A percentile compares a stretch with the other conserved stretches of the same genome.
Conservation (phyloP, 805 yeast genomes). For the Wickerhamomyces strasburgensis region DNA sequence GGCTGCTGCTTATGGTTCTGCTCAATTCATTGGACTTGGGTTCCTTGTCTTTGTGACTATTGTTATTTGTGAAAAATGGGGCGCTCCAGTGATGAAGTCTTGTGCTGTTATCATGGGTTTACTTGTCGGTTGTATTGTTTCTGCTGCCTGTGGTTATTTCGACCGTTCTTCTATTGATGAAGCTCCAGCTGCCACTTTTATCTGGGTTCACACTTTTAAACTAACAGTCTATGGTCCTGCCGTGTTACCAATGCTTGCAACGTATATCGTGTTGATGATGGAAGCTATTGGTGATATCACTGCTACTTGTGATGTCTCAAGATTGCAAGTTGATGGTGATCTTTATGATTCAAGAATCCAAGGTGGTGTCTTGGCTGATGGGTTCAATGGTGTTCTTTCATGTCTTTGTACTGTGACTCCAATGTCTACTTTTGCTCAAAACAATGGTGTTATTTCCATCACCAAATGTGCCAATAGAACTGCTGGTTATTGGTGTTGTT, state of each 20-base stretch:
- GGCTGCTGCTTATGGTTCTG: constrained; percentile 80
- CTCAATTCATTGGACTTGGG: constrained; percentile 82
- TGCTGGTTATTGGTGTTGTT: constrained; percentile 76
- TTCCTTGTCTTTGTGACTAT: constrained; percentile 74
- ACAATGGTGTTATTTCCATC: constrained; percentile 89
- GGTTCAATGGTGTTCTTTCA: constrained; percentile 70
- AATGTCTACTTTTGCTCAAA: constrained; percentile 88
- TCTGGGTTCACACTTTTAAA: constrained; percentile 85
- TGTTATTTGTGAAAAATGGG: constrained; percentile 76
- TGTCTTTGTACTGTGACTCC: constrained; percentile 85
- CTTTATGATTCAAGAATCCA: constrained; percentile 80
- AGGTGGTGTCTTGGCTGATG: constrained; percentile 91
- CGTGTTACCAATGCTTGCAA: constrained; percentile 80
- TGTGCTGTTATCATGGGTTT: constrained; percentile 88
- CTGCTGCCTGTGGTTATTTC: constrained; percentile 87
- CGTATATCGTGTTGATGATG: constrained; percentile 78
- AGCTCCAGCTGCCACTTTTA: constrained; percentile 80
- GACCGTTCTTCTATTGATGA: constrained; percentile 46
- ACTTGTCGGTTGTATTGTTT: constrained; percentile 85
- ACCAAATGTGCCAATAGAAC: constrained; percentile 87
- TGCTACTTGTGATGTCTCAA: constrained; percentile 88
- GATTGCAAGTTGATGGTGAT: constrained; percentile 79
- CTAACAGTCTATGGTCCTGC: constrained; percentile 77
- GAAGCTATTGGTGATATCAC: constrained; percentile 95
- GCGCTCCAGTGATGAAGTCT: constrained; percentile 91